Evolutionary conservation across 1,284 basidiomycete species (phyloP), one percentile per base, ranked within the genome.

Genomic region (Meripilus lineatus): DNA sequence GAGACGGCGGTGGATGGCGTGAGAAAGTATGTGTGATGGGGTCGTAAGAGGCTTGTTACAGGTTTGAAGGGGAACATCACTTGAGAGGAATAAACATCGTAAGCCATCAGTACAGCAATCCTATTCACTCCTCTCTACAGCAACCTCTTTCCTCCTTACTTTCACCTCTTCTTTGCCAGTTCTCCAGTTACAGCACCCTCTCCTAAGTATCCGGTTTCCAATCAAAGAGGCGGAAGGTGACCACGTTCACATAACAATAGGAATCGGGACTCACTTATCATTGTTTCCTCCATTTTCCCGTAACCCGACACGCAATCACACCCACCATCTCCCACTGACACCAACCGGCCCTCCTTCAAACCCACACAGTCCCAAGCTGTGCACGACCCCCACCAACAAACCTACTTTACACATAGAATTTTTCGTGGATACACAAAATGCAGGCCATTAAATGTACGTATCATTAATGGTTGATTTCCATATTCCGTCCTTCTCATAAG

Each of bases 361-460:
- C n/a, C n/a, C 28, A 10, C 28, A 30, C 28, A 10, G 10, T 8
- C 28, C n/a, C 28, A 30, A 8, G n/a, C 28, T 10, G n/a, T n/a
- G n/a, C 10, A 30, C 28, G 28, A 30, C 28, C 28, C 38, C 30
- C 13, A 39, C 38, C 41, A 50, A 44, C 22, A n/a, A n/a, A n/a
- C 32, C 46, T 17, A 18, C 41, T 41, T 46, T 15, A 43, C 44
- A 26, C 40, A 47, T 53, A 47, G 47, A 53, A 26, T 46, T 41
- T 32, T 37, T 32, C 37, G 52, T 50, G 51, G 56, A 48, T 47
- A 55, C 52, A 53, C 58, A 61, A 51, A 53, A 68, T 68, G 66
- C 66, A 68, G 60, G 66, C 66, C 53, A 68, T 68, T 55, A 68
- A 68, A 56, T 68, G 66, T 67, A 45, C 44, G 66, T 58, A 30